Percentiles rank a stretch among this genome's conserved stretches.
These are phyloP conservation scores for Hypericum androsaemum DNA, from an alignment of 345 rosid genomes.

Conservation along the genomic window DNA sequence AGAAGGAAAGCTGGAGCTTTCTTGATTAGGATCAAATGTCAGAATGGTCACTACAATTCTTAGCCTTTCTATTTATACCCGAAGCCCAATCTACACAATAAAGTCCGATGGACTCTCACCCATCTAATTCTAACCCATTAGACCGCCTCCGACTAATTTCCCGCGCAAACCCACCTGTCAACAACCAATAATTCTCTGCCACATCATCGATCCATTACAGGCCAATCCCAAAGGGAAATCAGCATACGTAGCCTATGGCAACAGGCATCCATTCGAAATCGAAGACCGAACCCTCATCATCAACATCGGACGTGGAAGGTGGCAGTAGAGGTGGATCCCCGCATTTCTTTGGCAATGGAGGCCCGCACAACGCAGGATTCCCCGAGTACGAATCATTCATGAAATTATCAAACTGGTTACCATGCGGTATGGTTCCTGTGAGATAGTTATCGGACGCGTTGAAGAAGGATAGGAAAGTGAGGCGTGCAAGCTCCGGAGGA, in stretches of 20 bases:
- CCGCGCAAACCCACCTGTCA: too few relatives aligned
- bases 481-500: constrained; percentile 12
- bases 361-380: constrained; percentile 18
- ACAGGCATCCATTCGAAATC: constrained; percentile 14
- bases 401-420: constrained; percentile 14
- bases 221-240: constrained; percentile 11
- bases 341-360: constrained; percentile 13
- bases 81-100: too few relatives aligned
- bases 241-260: constrained; percentile 15
- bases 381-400: constrained; percentile 8
- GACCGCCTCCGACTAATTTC: too few relatives aligned
- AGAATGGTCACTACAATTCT: too few relatives aligned
- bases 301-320: not conserved
- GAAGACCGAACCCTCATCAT: not conserved
- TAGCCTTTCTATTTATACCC: too few relatives aligned
- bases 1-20: too few relatives aligned
- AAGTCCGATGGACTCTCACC: too few relatives aligned
- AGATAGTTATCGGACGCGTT: constrained; percentile 21
- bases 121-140: too few relatives aligned
- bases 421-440: constrained; percentile 15
- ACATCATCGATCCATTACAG: too few relatives aligned
- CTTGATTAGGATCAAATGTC: too few relatives aligned
- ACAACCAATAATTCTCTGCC: too few relatives aligned
- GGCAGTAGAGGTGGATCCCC: not conserved
- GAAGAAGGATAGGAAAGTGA: constrained; percentile 14